Base-by-base conservation (phyloP, 2,329 filamentous ascomycete genomes). In the Remersonia thermophila region DNA sequence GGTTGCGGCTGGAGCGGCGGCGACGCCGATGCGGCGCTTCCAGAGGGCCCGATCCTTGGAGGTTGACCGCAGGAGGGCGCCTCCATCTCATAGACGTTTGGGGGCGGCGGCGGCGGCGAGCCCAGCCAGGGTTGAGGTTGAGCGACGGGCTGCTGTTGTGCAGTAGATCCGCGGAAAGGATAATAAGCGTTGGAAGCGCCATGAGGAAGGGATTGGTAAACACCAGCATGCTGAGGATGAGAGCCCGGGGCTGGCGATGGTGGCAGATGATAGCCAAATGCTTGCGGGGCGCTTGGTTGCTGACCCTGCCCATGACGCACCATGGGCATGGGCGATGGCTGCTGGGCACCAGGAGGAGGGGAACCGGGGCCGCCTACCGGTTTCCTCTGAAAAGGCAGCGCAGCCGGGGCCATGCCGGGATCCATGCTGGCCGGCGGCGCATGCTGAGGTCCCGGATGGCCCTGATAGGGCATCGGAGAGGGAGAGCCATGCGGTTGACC, bases 371-470 rank as follows among this genome's bases (percentile, higher is more conserved):
- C 29, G 1, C 32, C 18, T 2, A 41, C 36, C 3, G 35, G 39
- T 17, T 41, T 41, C 20, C 39, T 32, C 20, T 30, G 32, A 3
- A 30, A 10, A 10, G 30, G 33, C 15, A 36, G 29, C 14, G 35
- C 17, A n/a, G 32, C 27, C 11, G 35, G 33, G 8, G 16, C 12
- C 30, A 35, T 33, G 15, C 11, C 29, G n/a, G 35, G 14, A 2
- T 18, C 12, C 13, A 35, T 23, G 12, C 20, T 10, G 20, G 5
- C 28, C 2, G 28, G 32, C 13, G 32, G 25, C 2, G 26, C 32
- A 11, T 27, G 27, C n/a, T n/a, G n/a, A n/a, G n/a, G n/a, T n/a
- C n/a, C n/a, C n/a, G n/a, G n/a, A n/a, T n/a, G n/a, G n/a, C n/a
- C n/a, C n/a, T n/a, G n/a, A n/a, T n/a, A n/a, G n/a, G n/a, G n/a